Conservation (phyloP, 352 stramenopile genomes). For the Phytophthora niederhauseri region DNA sequence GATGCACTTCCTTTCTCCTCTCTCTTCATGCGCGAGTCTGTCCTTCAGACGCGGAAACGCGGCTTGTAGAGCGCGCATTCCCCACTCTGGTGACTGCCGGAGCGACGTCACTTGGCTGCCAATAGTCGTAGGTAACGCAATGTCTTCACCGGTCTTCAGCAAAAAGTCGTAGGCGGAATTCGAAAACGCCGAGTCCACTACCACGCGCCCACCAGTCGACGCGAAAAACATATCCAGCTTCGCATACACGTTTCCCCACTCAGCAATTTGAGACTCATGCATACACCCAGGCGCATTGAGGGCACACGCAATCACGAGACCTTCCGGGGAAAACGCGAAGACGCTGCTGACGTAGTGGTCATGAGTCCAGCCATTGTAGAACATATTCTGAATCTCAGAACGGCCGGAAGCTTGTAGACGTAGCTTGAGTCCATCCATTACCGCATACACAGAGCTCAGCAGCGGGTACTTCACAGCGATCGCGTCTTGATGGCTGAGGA, state of each 20-base stretch:
- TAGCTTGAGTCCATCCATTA: constrained; percentile 44
- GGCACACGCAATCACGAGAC: constrained; percentile 28
- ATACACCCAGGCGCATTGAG: constrained; percentile 38
- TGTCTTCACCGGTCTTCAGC: constrained; percentile 3
- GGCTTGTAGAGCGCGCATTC: constrained; percentile 12
- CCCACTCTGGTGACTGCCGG: constrained; percentile 17
- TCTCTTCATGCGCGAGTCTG: constrained; percentile 16
- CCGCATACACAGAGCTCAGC: constrained; percentile 6
- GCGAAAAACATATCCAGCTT: neutral
- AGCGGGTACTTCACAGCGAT: neutral
- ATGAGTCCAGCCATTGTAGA: constrained; percentile 40
- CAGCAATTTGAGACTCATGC: constrained; percentile 34
- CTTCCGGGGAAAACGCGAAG: constrained; percentile 39
- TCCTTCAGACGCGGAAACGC: constrained; percentile 18
- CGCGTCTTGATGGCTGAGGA: neutral
- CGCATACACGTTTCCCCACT: constrained; percentile 14
- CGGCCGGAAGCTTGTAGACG: constrained; percentile 15
- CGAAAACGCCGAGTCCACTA: constrained; percentile 18
- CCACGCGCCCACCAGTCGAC: neutral
- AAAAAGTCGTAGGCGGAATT: constrained; percentile 6
- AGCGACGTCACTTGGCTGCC: constrained; percentile 3
- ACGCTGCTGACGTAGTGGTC: constrained; percentile 42
- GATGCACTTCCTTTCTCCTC: constrained; percentile 14
- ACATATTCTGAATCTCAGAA: constrained; percentile 28
- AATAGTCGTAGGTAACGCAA: constrained; percentile 1